Base-by-base conservation (phyloP, 768 basidiomycete species). In the Pleurotus ostreatus region DNA sequence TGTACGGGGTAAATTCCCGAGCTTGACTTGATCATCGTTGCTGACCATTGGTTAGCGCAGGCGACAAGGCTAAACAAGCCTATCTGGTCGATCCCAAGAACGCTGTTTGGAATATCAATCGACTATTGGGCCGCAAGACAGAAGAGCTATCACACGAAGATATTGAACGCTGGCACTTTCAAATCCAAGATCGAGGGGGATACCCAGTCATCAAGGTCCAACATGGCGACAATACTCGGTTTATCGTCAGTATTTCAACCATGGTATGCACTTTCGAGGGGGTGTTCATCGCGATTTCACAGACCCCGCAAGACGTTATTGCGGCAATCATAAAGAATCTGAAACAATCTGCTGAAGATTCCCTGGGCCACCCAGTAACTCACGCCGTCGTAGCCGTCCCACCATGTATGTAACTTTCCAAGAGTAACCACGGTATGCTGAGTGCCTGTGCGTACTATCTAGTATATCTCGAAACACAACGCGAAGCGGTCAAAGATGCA, bases 301-400 rank as follows among this genome's bases (percentile, higher is more conserved):
- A 78, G 78, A 78, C 81, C 46, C 83, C 84, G 3, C 84, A 87
- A 68, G 84, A 89, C 70, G 79, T 87, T 57, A 82, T 80, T 55
- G 81, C 85, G 25, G 84, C 86, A 83, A 74, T 86, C 53, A 71
- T 86, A 53, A 71, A 73, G 55, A 84, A 84, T 71, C 84, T 87
- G 84, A 86, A 86, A 70, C 83, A 83, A 70, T 85, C 81, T 39
- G 85, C 85, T 40, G 85, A 87, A 70, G 78, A 82, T 6, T 86
- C 85, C 70, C 81, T 88, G 57, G 83, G 83, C 30, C 74, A 78
- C 63, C 78, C 75, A 60, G 81, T 86, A 68, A 82, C 77, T 30
- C 78, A 85, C 69, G 84, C 83, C 56, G 79, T 83, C 57, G 66
- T 79, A 59, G 78, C 74, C 40, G 74, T 88, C 52, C 85, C 85